Base-by-base conservation (phyloP, 2,329 filamentous ascomycete genomes). In the Botryosphaeria dothidea region DNA sequence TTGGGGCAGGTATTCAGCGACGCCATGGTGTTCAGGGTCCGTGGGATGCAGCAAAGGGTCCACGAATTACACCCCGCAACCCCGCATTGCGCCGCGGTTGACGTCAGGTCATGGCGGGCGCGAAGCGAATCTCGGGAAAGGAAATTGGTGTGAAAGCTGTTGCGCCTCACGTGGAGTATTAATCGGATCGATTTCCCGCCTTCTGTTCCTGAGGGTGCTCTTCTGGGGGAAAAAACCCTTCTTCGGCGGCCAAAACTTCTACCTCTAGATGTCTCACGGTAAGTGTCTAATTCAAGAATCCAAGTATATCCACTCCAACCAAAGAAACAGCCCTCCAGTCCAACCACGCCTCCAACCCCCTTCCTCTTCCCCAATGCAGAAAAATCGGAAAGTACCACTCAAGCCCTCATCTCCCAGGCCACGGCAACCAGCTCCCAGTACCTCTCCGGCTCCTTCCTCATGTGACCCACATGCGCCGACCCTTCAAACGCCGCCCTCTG, bases 391-490 rank as follows among this genome's bases (percentile, higher is more conserved):
- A 34, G 31, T 11, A 34, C 7, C 7, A 11, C 36, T 63, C 49
- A 64, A 45, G 13, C 48, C 29, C 49, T 46, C n/a, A 6, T 34
- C 51, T 56, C 49, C 61, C 61, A 64, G 3, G 61, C 61, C 27
- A 67, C 66, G 65, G 72, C 62, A n/a, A 81, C 69, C 11, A 73
- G 74, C 25, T 54, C 66, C 88, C 87, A 90, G 70, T 90, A 90
- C 71, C 83, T 79, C 34, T 80, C 80, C 0, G 83, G 82, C 64
- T 87, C 82, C 73, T 81, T 75, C 19, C 83, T 78, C 77, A 90
- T 84, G 71, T 90, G 86, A 1, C 85, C 86, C 19, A 88, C 87
- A 73, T 90, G 88, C 1, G 81, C 77, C 57, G 84, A 87, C 3
- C 82, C 84, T 57, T 86, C 80, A 67, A 90, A 90, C 31, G 83